Conservation (phyloP, 2,329 filamentous ascomycete genomes). For the Emergomyces pasteurianus region DNA sequence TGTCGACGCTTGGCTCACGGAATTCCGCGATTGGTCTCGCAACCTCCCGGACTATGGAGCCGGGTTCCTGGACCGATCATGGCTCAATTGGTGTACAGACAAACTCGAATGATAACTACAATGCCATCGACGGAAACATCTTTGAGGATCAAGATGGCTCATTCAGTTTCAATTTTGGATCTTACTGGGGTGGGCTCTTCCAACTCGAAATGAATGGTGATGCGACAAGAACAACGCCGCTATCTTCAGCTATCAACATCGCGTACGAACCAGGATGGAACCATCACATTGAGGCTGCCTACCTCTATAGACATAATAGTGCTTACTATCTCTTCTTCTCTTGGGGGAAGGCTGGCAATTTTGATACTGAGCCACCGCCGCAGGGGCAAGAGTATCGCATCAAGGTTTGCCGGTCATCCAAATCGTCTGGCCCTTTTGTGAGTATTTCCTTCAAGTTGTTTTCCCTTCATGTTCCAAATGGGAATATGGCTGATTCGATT, state of each 20-base stretch:
- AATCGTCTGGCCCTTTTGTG: slow-evolving; percentile 43
- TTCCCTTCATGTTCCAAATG: background rate
- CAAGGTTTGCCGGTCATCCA: slow-evolving; percentile 47
- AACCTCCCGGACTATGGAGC: slow-evolving; percentile 31
- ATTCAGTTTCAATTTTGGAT: slow-evolving; percentile 50
- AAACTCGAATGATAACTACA: slow-evolving; percentile 18
- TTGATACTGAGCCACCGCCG: slow-evolving; percentile 27
- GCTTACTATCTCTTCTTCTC: slow-evolving; percentile 1
- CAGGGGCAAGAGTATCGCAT: slow-evolving; percentile 50
- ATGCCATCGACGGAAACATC: slow-evolving; percentile 50
- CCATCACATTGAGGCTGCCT: background rate
- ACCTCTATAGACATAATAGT: background rate
- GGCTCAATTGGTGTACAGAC: slow-evolving; percentile 25
- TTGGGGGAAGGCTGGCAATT: background rate
- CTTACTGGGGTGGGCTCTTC: slow-evolving; percentile 57
- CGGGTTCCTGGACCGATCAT: slow-evolving; percentile 26
- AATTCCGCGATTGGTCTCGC: slow-evolving; percentile 51
- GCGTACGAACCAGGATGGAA: slow-evolving; percentile 2
- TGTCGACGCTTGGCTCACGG: slow-evolving; percentile 49
- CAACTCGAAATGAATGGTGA: slow-evolving; percentile 33
- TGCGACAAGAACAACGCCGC: background rate
- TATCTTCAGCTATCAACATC: background rate
- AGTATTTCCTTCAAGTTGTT: background rate
- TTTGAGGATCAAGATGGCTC: slow-evolving; percentile 25
- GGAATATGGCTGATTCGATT: background rate